Evolutionary conservation across 768 basidiomycete genomes (phyloP), one percentile per base, ranked within the genome.

Genomic region (Boletus sp.): DNA sequence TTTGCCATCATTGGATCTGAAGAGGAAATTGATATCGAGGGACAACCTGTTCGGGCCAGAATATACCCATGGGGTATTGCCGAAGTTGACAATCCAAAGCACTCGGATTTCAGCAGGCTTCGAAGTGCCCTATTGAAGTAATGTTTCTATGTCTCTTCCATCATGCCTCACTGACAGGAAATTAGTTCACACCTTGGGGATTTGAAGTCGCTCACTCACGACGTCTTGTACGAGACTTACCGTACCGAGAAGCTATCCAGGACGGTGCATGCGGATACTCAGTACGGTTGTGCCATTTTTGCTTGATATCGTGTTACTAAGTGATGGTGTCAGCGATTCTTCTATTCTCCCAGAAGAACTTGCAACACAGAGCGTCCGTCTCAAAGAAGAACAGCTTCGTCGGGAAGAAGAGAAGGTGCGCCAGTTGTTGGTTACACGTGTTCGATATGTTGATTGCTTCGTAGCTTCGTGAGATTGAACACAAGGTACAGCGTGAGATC

Each of bases 11-110:
- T 99, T 64, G 97, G 97, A 30, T 96, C 93, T 17, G 94, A 98
- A 72, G 95, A 98, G 62, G 96, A 98, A 72, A 84, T 98, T 59
- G 91, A 95, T 65, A 81, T 98, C 57, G 87, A 92, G 47, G 97
- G 95, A 29, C 85, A 94, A 72, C 84, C 84, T 41, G 86, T 97
- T 60, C 88, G 97, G 56, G 96, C 91, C 38, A 82, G 97, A 62
- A 87, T 93, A 67, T 99, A 98, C 74, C 97, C 97, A 5, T 99
- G 97, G 97, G 97, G 97, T 65, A 81, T 98, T 56, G 97, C 90
- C 47, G 95, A 98, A 70, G 95, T 98, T 57, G 97, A 99, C 78
- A 98, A 98, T 73, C 93, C 94, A n/a, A 90, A 93, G 70, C 97
- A 99, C 76, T 97, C 92, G n/a, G 97, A 99, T 77, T 98, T 98